These are phyloP conservation scores for Paspalum vaginatum DNA, from an alignment of 176 grass and related monocot species.

Conservation along the genomic window DNA sequence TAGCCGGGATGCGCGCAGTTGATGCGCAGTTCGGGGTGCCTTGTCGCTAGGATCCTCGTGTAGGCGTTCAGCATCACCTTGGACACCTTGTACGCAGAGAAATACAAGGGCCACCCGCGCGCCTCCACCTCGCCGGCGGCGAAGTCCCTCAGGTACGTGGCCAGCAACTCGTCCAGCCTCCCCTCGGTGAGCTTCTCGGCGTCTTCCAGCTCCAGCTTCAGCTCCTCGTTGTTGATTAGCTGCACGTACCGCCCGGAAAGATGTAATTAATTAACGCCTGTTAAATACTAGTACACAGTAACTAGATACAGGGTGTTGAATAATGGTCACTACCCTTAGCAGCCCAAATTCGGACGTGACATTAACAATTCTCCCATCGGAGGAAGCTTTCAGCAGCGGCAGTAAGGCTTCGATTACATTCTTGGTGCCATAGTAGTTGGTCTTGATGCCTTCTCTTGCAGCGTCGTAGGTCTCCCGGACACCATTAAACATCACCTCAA, in stretches of 20 bases:
- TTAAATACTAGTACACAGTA: background rate
- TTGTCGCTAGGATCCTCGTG: conserved; percentile 55
- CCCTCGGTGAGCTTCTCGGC: conserved; percentile 45
- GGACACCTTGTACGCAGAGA: conserved; percentile 49
- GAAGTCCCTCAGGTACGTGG: conserved; percentile 46
- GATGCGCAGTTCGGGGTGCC: conserved; percentile 38
- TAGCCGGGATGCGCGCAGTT: conserved; percentile 60
- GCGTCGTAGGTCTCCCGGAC: conserved; percentile 8
- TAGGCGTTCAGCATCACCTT: conserved; percentile 50
- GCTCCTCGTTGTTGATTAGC: conserved; percentile 36
- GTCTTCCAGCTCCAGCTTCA: conserved; percentile 47
- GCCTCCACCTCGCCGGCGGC: conserved; percentile 23
- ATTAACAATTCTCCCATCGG: conserved; percentile 56
- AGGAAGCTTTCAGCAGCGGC: conserved; percentile 50
- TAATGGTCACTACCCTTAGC: conserved; percentile 11
- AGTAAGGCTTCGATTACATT: conserved; percentile 46
- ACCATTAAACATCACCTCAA: background rate
- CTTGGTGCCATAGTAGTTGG: conserved; percentile 59
- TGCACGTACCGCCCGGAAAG: background rate
- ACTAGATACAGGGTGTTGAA: background rate
- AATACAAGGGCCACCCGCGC: conserved; percentile 36
- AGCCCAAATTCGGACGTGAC: conserved; percentile 27
- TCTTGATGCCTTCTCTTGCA: conserved; percentile 37
- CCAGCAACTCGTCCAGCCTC: conserved; percentile 43
- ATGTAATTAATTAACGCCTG: too few species aligned